Base-by-base conservation (phyloP, 768 basidiomycete genomes). In the Pholiota microspora region DNA sequence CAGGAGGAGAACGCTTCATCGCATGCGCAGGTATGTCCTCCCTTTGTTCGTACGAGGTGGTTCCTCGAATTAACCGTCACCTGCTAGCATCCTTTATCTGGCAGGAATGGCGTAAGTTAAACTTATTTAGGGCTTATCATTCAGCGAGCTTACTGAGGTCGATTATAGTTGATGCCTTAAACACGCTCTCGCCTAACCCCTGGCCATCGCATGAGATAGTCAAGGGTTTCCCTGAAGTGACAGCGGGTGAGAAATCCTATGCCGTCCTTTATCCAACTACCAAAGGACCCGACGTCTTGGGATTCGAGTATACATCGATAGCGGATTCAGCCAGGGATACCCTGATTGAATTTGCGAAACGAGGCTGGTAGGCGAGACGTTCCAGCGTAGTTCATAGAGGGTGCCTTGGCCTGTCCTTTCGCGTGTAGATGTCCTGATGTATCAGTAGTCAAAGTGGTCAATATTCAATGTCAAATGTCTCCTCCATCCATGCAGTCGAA, bases 1-100 rank as follows among this genome's bases (percentile, higher is more conserved):
- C 84, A 0, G 78, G 76, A 2, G 81, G 81, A 1, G 73, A 88
- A 52, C 72, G 88, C 29, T 77, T 88, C 61, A 75, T 88, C 61
- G 58, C 81, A 35, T 68, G 67, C n/a, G 69, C 65, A 2, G 74
- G 76, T 68, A 49, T 16, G 62, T 54, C 6, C 4, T 38, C n/a
- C n/a, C n/a, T 29, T 35, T 16, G n/a, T 2, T 10, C 15, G n/a
- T 40, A 5, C 3, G 15, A 18, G 5, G 12, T 9, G 2, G 12
- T 21, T 16, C 0, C n/a, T 10, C 9, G 34, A 47, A 15, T 27
- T 18, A 2, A 44, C 12, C 21, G n/a, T 49, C 29, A 47, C 24
- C 36, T 18, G 12, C 10, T 16, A 62, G 64, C 65, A 7, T 21
- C 61, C 2, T 67, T 52, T 51, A 51, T 58, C 18, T 73, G 71